A percentile compares a stretch with the other conserved stretches of the same genome.
phyloP scores from a whole-genome alignment of 2,329 filamentous ascomycete species.

The Diaporthe destruens region DNA sequence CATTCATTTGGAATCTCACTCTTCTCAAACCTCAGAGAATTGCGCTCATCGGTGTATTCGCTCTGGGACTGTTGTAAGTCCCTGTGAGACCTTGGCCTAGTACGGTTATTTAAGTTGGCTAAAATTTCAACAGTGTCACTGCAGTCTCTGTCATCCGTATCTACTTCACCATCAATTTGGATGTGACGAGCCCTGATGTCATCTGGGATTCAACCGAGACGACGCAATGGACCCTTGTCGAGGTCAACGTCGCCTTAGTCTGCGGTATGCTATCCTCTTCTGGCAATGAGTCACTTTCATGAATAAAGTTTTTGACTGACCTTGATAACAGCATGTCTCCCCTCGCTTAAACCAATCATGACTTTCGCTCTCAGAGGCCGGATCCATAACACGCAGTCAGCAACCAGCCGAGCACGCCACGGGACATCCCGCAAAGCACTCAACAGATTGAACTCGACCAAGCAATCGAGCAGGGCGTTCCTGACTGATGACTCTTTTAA shows the following conservation, averaged over 20 bases:
- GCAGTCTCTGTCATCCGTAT: neutral
- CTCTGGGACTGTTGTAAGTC: neutral
- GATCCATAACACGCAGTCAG: neutral
- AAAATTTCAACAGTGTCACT: neutral
- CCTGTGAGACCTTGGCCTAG: neutral
- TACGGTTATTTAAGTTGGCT: too few relatives aligned
- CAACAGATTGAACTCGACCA: neutral
- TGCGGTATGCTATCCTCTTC: neutral
- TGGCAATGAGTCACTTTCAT: too few relatives aligned
- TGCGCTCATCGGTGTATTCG: neutral
- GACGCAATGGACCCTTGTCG: neutral
- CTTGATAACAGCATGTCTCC: neutral
- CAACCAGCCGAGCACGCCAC: neutral
- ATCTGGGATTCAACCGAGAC: neutral
- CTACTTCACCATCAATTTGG: neutral
- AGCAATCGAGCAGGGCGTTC: neutral
- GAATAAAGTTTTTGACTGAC: neutral
- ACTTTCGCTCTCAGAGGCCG: neutral
- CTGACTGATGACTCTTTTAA: neutral
- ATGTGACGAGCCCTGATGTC: neutral
- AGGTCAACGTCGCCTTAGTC: constrained; percentile 1
- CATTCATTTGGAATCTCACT: neutral
- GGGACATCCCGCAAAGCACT: neutral
- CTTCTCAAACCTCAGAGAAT: constrained; percentile 8
- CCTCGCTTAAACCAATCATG: neutral